Percentiles rank a stretch among this genome's conserved stretches.
Evolutionary conservation across 495 filamentous ascomycete genomes (phyloP).

Genomic region (Aspergillus sparsus): DNA sequence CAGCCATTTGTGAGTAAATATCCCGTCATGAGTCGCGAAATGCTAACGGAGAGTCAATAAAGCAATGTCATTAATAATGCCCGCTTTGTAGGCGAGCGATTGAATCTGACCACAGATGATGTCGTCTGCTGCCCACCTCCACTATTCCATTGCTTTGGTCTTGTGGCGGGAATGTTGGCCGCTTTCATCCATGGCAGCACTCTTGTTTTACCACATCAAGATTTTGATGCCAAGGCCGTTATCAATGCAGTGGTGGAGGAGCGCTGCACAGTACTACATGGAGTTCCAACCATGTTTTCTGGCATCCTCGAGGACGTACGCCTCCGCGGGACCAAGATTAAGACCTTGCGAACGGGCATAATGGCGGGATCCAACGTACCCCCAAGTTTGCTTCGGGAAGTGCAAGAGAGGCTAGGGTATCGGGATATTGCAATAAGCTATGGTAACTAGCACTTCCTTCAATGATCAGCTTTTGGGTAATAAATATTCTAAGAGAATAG

Average conservation of each 20-base stretch:
- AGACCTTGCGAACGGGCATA: conserved; percentile 7
- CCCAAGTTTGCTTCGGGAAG: not conserved
- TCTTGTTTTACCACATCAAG: conserved; percentile 44
- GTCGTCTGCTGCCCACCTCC: no score
- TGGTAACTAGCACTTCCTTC: no score
- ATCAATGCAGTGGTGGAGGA: not conserved
- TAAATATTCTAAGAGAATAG: no score
- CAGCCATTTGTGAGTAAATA: no score
- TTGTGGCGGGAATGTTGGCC: conserved; percentile 1
- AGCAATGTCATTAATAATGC: no score
- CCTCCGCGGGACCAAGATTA: not conserved
- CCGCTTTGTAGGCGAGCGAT: no score
- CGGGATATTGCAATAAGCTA: not conserved
- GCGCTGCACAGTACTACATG: conserved; percentile 11
- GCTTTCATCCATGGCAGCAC: conserved; percentile 14
- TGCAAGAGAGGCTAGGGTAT: not conserved
- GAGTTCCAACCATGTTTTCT: conserved; percentile 16
- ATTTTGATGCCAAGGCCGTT: conserved; percentile 28
- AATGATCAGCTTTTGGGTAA: no score
- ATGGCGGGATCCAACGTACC: not conserved
- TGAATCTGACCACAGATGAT: no score
- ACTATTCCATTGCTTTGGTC: conserved; percentile 18
- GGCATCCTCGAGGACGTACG: conserved; percentile 2
- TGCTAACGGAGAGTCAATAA: no score
- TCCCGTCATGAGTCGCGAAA: no score